Evolutionary conservation across 768 basidiomycete genomes (phyloP), one percentile per base, ranked within the genome.

Genomic region (Tylopilus subfusipes): DNA sequence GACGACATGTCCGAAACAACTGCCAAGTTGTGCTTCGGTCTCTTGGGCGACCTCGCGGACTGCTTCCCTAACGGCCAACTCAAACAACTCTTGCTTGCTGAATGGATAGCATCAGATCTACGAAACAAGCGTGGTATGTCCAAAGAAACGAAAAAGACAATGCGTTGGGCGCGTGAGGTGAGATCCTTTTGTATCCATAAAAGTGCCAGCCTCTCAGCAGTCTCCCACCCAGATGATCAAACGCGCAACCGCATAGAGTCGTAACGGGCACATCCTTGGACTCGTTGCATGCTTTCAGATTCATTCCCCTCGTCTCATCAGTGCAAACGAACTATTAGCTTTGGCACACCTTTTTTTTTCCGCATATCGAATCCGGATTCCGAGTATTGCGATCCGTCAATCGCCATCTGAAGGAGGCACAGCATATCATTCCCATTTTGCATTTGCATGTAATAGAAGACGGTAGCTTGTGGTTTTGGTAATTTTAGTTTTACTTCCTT

Each of bases 111-210:
- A 0, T 72, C 73, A 21, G 84, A 91, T 59, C 73, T 95, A 62
- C 82, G 90, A 58, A 78, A 81, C 46, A 91, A 86, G 72, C 79
- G 80, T 42, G 84, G 90, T 22, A 83, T 87, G 76, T 80, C 83
- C 8, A 71, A 77, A 39, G 91, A 94, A 61, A 88, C 87, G 34
- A 93, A 88, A 82, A 89, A 85, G 78, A 92, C 90, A 4, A 77
- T 93, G 75, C 88, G 90, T 57, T 97, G 94, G 93, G 93, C 94
- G 19, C 83, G 90, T 50, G 93, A 97, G 82, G 93, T 94, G 60
- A 50, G 82, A 69, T 30, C 5, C 8, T 10, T 33, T 34, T 8
- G 30, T 22, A 8, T 31, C 7, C 11, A n/a, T 36, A 1, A 7
- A 38, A 12, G 25, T 2, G 5, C 7, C 11, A 14, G 7, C 3